phyloP scores from a whole-genome alignment of 2,329 filamentous ascomycete genomes.

The Penicillium paneum region DNA sequence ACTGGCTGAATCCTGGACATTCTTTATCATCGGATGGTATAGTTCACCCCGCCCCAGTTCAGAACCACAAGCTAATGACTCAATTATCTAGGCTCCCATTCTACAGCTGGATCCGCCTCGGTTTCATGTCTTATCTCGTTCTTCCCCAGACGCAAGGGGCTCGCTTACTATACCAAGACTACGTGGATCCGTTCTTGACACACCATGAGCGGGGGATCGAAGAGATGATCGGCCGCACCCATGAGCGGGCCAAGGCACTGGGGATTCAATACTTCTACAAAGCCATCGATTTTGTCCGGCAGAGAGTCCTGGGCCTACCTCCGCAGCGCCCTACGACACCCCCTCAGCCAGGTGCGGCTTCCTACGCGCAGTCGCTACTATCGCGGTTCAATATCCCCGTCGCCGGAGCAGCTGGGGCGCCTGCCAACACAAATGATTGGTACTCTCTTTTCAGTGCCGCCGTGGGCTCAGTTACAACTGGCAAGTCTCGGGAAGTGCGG shows the following conservation, averaged over 20 bases:
- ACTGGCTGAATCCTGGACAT: constrained; percentile 80
- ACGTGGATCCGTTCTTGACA: constrained; percentile 82
- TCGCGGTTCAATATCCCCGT: constrained; percentile 81
- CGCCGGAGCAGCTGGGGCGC: constrained; percentile 56
- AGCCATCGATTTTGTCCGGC: constrained; percentile 67
- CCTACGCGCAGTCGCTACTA: constrained; percentile 77
- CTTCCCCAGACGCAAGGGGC: constrained; percentile 97
- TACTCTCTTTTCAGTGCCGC: constrained; percentile 74
- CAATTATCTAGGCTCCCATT: constrained; percentile 69
- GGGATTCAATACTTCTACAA: constrained; percentile 73
- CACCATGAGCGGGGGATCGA: constrained; percentile 88
- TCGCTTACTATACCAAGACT: constrained; percentile 75
- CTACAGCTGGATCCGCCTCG: constrained; percentile 84
- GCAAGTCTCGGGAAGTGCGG: constrained; percentile 38
- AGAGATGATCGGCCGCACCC: constrained; percentile 75
- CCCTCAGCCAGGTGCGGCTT: constrained; percentile 37
- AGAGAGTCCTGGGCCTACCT: constrained; percentile 74
- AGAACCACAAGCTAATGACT: constrained; percentile 4
- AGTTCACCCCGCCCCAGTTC: constrained; percentile 13
- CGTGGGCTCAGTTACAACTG: constrained; percentile 59
- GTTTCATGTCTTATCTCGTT: constrained; percentile 88
- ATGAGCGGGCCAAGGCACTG: constrained; percentile 72
- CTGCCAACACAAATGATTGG: constrained; percentile 60
- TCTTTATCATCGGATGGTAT: constrained; percentile 80
- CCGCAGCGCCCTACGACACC: constrained; percentile 53